Base-by-base conservation (phyloP, 805 yeast genomes). In the Candida stauntonica region DNA sequence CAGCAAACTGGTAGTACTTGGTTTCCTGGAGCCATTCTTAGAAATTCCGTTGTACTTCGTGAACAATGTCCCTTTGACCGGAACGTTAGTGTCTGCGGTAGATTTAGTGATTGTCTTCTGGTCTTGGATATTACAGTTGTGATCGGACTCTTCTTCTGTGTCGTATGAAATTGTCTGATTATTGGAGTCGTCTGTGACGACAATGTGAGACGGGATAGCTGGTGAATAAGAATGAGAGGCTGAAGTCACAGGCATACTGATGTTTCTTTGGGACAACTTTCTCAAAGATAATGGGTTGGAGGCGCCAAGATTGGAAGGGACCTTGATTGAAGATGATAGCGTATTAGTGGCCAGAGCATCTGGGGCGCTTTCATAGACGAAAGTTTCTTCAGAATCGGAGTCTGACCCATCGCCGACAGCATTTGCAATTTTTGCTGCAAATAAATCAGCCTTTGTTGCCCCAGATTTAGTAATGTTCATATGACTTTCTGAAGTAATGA, bases 361-460 rank as follows among this genome's bases (percentile, higher is more conserved):
- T 11, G 57, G 57, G 0, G 57, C 56, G 38, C 58, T 55, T 53
- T 89, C 97, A 59, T 91, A 91, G n/a, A 91, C 96, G 69, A 93
- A 91, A 2, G 95, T 87, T 59, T 93, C 99, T 50, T 89, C 96
- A 18, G 88, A 79, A 58, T 89, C 97, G 24, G 89, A 81, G 29
- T 84, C 78, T 44, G 84, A 86, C 31, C 78, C 89, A 51, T 87
- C 96, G 46, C 84, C 95, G 4, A 91, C 94, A 1, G 98, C 98
- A 39, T 87, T 81, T 7, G 96, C 98, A 44, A 93, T 69, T 51
- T 83, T 85, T 0, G 98, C 97, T 8, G 97, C 98, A 61, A 93
- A 93, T 44, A 87, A 77, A 55, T 89, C 98, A 0, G 96, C 93
- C 54, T 88, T 75, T 7, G 95, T 79, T 4, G 86, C 55, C 16